These are phyloP conservation scores for Camellia oleifera DNA, from an alignment of 179 eudicot species.

Conservation along the genomic window DNA sequence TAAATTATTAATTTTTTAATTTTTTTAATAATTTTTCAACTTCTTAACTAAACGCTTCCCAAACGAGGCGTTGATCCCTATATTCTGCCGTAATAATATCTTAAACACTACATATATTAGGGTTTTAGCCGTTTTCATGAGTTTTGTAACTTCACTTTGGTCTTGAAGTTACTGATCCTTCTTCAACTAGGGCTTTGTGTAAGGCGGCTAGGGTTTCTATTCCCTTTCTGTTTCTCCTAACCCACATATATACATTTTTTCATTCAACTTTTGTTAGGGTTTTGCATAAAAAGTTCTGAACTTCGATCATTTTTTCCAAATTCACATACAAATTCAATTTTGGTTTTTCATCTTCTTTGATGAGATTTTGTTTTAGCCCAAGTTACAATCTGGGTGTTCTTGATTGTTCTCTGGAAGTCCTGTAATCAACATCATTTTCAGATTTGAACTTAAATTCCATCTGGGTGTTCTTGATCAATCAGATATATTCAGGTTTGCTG, in stretches of 20 bases:
- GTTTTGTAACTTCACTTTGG: background rate
- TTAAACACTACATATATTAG: background rate
- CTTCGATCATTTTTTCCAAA: background rate
- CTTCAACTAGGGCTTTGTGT: background rate
- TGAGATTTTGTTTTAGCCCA: background rate
- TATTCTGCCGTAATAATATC: background rate
- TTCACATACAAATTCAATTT: background rate
- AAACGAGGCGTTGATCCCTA: background rate
- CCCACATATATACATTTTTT: background rate
- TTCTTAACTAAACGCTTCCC: too few relatives aligned
- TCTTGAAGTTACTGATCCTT: background rate
- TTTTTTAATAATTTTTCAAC: too few relatives aligned
- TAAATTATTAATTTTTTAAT: too few relatives aligned
- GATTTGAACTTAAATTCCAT: background rate
- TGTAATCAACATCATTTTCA: background rate
- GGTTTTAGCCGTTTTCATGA: background rate
- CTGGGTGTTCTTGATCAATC: conserved; percentile 4
- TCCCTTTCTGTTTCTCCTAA: background rate
- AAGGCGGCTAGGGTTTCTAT: conserved; percentile 20
- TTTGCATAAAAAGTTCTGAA: background rate
- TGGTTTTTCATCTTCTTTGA: background rate
- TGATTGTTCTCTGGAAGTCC: background rate
- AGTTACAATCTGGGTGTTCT: background rate
- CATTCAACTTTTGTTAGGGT: background rate
- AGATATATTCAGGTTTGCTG: background rate